These are phyloP conservation scores for Agarophyton chilense DNA, from an alignment of 23 red algal species.

Conservation along the genomic window DNA sequence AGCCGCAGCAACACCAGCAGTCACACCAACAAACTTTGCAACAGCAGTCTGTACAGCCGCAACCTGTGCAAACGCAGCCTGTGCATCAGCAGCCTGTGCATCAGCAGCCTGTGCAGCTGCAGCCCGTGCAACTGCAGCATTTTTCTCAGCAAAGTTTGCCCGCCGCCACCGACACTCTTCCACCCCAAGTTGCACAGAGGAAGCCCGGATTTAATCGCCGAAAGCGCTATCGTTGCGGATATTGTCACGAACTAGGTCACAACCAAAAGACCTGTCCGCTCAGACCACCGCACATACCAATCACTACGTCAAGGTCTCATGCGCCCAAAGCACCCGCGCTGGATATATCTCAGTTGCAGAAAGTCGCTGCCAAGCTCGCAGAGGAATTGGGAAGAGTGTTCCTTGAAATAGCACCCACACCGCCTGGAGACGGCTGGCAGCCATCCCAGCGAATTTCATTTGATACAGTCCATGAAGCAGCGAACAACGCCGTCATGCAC, in stretches of 20 bases:
- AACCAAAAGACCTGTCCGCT: conserved; percentile 38
- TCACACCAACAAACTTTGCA: not conserved
- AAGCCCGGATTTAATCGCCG: not conserved
- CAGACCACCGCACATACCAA: not conserved
- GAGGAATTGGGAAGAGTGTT: not conserved
- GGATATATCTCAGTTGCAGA: not conserved
- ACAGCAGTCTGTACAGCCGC: not conserved
- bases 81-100: not conserved
- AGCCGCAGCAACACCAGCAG: not conserved
- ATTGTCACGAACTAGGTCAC: conserved; percentile 55
- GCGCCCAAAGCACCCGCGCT: not conserved
- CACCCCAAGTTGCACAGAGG: not conserved
- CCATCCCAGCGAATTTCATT: not conserved
- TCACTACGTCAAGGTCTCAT: not conserved
- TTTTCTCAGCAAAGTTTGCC: not conserved
- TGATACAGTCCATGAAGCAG: conserved; percentile 32
- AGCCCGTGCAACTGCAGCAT: not conserved
- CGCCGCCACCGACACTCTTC: not conserved
- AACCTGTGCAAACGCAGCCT: not conserved
- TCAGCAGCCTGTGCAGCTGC: not conserved
- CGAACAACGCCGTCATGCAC: conserved; percentile 11
- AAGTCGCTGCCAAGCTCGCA: not conserved
- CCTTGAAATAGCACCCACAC: not conserved
- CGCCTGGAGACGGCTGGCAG: not conserved
- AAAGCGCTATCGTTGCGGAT: conserved; percentile 49